These are phyloP conservation scores for Eudorina sp. DNA, from an alignment of 139 green algal species.

Conservation along the genomic window DNA sequence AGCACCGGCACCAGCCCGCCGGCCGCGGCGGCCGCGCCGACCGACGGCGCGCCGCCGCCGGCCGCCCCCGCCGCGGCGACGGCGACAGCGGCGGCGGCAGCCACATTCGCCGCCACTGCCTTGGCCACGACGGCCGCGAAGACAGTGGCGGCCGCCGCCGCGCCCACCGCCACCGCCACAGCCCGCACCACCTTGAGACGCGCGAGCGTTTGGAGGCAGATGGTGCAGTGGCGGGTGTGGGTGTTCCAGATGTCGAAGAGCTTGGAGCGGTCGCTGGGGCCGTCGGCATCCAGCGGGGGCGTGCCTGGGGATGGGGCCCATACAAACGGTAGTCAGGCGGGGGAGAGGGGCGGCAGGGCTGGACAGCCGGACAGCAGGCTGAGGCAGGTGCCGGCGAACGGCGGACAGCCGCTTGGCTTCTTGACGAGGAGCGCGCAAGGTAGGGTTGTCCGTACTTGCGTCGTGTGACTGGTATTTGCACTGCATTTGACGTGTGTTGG, in stretches of 20 bases:
- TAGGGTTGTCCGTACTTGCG: too few species aligned
- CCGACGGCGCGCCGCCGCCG: too few species aligned
- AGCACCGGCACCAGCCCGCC: background rate
- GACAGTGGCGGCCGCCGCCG: background rate
- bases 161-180: background rate
- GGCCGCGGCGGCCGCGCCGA: background rate
- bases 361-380: background rate
- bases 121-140: too few species aligned
- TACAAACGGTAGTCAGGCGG: background rate
- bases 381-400: background rate
- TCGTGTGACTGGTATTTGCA: too few species aligned
- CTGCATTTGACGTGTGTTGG: too few species aligned
- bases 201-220: background rate
- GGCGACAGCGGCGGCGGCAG: background rate
- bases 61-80: background rate
- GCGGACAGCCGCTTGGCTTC: too few species aligned
- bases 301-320: too few species aligned
- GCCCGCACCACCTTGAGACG: background rate
- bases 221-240: slow-evolving; percentile 8
- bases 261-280: background rate
- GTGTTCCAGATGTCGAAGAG: slow-evolving; percentile 26
- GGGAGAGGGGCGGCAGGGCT: background rate
- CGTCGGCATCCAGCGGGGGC: background rate
- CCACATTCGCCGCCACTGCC: background rate
- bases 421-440: background rate